Evolutionary conservation across 306 rosid species (phyloP).

Genomic region (Vicia sativa): DNA sequence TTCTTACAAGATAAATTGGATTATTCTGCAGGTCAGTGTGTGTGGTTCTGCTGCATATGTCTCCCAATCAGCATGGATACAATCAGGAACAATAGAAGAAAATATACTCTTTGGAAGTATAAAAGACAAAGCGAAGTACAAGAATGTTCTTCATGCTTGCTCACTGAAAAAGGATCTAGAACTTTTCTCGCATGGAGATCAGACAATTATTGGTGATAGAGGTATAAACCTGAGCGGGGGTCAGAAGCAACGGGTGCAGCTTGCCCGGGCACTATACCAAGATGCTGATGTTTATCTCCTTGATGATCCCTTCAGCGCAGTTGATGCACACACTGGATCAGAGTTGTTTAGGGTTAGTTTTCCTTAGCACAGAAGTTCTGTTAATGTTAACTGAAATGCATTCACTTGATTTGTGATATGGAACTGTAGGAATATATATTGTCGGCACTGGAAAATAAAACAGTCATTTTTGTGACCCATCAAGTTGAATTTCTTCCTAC

Average conservation of each 20-base stretch:
- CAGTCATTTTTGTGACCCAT: constrained; percentile 93
- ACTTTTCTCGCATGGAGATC: constrained; percentile 93
- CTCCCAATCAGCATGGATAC: constrained; percentile 97
- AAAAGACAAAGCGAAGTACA: constrained; percentile 94
- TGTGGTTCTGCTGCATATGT: constrained; percentile 96
- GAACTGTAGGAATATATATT: constrained; percentile 90
- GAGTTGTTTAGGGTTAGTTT: constrained; percentile 64
- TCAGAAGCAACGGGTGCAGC: constrained; percentile 99
- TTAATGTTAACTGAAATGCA: constrained; percentile 38
- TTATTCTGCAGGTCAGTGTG: constrained; percentile 67
- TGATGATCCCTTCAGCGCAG: constrained; percentile 98
- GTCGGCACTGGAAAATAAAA: constrained; percentile 84
- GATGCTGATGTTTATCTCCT: constrained; percentile 97
- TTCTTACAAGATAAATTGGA: constrained; percentile 32
- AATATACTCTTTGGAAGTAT: constrained; percentile 93
- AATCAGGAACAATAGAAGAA: constrained; percentile 97
- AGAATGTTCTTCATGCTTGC: constrained; percentile 93
- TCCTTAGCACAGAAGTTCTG: constrained; percentile 28
- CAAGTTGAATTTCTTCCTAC: constrained; percentile 98
- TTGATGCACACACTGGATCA: constrained; percentile 97
- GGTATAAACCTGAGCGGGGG: constrained; percentile 99
- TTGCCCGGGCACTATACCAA: constrained; percentile 98
- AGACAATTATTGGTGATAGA: constrained; percentile 97
- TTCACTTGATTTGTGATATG: constrained; percentile 45
- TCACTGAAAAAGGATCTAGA: constrained; percentile 91